Percentiles rank a stretch among this genome's conserved stretches.
Conservation (phyloP, 2,329 filamentous ascomycete species). For the Pseudocercospora eumusae region DNA sequence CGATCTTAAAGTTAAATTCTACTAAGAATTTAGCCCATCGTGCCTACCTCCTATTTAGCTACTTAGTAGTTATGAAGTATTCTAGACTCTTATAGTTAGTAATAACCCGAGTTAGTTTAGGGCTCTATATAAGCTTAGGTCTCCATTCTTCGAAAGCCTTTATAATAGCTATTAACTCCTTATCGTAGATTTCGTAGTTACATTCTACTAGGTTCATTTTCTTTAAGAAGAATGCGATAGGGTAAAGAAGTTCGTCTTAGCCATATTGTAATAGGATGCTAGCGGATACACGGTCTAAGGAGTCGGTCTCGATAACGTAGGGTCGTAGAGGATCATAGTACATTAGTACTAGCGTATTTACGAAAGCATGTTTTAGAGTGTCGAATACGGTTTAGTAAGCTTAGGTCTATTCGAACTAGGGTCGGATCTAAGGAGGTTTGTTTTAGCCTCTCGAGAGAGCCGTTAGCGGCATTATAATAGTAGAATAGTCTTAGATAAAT, state of each 20-base stretch:
- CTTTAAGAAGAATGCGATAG: conserved; percentile 31
- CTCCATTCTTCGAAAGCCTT: too few relatives aligned
- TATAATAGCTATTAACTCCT: too few relatives aligned
- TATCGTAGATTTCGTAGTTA: too few relatives aligned
- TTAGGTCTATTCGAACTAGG: background rate
- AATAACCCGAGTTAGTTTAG: too few relatives aligned
- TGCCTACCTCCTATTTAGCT: too few relatives aligned
- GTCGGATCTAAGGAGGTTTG: background rate
- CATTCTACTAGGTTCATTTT: conserved; percentile 31
- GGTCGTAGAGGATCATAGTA: background rate
- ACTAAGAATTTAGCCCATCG: too few relatives aligned
- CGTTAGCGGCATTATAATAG: background rate
- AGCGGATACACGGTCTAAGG: background rate
- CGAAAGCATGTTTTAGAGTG: conserved; percentile 3
- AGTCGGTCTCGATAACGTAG: conserved; percentile 6
- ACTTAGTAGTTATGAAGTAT: too few relatives aligned
- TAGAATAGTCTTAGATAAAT: background rate
- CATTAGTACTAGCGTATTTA: background rate
- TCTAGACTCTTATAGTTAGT: too few relatives aligned
- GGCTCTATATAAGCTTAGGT: too few relatives aligned
- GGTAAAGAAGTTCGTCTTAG: conserved; percentile 1
- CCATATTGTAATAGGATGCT: background rate
- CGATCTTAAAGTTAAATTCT: too few relatives aligned
- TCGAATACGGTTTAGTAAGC: background rate
- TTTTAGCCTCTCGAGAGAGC: background rate